Conservation (phyloP, 306 rosid species). For the Medicago arabica region DNA sequence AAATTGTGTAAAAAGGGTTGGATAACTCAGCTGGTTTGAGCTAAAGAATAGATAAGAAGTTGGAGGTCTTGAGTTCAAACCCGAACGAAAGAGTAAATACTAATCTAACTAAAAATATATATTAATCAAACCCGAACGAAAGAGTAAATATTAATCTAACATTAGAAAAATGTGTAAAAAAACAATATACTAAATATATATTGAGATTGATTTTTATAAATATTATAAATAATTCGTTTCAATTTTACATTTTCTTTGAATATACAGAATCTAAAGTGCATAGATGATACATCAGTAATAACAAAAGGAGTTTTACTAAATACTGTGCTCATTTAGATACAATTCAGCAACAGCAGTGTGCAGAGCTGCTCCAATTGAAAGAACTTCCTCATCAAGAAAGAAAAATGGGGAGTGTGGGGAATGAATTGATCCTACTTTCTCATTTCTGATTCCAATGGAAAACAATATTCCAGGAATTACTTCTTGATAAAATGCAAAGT, state of each 20-base stretch:
- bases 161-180: too few species aligned
- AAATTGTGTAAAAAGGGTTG: too few species aligned
- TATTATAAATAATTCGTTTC: not conserved
- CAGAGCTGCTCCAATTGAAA: conserved; percentile 70
- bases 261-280: not conserved
- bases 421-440: conserved; percentile 66
- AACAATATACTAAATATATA: too few species aligned
- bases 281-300: not conserved
- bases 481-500: conserved; percentile 67
- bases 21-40: too few species aligned
- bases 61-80: too few species aligned
- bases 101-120: too few species aligned
- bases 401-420: conserved; percentile 75
- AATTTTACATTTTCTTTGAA: not conserved
- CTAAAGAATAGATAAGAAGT: too few species aligned
- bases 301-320: conserved; percentile 1
- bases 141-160: too few species aligned
- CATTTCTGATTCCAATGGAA: conserved; percentile 70
- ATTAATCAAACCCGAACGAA: too few species aligned
- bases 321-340: conserved; percentile 49
- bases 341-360: conserved; percentile 64
- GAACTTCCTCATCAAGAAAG: conserved; percentile 73
- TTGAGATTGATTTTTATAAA: too few species aligned
- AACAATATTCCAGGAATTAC: conserved; percentile 59
- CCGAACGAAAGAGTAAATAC: too few species aligned